A percentile compares a stretch with the other conserved stretches of the same genome.
Evolutionary conservation across 2,329 filamentous ascomycete genomes (phyloP).

Genomic region (Arachnomyces sp.): DNA sequence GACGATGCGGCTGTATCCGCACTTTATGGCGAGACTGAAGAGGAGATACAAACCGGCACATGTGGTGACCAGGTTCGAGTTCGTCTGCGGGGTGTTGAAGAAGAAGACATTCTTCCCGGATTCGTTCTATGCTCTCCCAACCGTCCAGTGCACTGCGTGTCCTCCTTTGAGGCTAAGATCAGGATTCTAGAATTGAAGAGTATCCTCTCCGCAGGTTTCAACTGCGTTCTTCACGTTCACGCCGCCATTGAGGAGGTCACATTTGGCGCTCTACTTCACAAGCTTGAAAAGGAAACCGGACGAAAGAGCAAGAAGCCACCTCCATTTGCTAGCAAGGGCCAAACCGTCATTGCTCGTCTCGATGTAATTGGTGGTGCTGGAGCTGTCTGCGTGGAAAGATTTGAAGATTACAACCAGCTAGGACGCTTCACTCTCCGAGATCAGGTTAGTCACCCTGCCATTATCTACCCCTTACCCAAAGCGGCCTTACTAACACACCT

Average conservation of each 20-base stretch:
- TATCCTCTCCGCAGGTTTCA: conserved; percentile 90
- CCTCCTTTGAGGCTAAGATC: conserved; percentile 90
- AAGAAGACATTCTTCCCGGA: conserved; percentile 91
- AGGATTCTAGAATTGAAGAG: conserved; percentile 89
- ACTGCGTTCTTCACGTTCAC: conserved; percentile 96
- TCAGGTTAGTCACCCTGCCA: conserved; percentile 51
- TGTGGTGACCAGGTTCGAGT: conserved; percentile 93
- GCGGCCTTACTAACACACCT: conserved; percentile 12
- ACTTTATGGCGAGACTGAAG: conserved; percentile 91
- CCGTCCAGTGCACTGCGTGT: conserved; percentile 84
- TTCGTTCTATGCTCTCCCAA: conserved; percentile 96
- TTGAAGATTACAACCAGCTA: conserved; percentile 92
- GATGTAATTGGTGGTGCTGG: conserved; percentile 80
- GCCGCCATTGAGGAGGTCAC: conserved; percentile 97
- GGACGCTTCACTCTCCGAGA: conserved; percentile 85
- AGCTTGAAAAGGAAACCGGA: conserved; percentile 87
- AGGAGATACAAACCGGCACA: conserved; percentile 72
- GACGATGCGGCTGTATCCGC: conserved; percentile 73
- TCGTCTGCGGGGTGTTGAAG: conserved; percentile 87
- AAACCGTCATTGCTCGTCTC: conserved; percentile 85
- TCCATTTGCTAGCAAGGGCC: conserved; percentile 72
- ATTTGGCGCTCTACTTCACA: conserved; percentile 79
- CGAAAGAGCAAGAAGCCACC: conserved; percentile 90
- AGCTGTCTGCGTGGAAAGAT: conserved; percentile 84
- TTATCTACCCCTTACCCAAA: conserved; percentile 14